Evolutionary conservation across 2,329 filamentous ascomycete species (phyloP).

Genomic region (Fusarium duplospermum): DNA sequence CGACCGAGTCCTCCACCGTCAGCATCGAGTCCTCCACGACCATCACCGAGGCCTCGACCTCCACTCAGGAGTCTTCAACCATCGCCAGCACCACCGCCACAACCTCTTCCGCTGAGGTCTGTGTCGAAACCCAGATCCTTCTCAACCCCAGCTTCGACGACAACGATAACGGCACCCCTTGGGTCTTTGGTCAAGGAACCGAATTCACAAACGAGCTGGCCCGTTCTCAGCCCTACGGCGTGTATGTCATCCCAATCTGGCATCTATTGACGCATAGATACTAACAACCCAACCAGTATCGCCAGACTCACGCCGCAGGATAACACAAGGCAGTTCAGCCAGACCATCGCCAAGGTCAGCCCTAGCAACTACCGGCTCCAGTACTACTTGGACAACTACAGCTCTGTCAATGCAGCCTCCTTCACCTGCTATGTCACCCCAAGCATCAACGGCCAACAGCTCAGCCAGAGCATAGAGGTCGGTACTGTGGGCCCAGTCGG

Average conservation of each 20-base stretch:
- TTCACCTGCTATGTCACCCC: not conserved
- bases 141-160: slow-evolving; percentile 10
- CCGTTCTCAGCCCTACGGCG: not conserved
- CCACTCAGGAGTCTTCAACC: not conserved
- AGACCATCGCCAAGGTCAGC: not conserved
- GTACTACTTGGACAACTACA: not conserved
- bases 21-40: not conserved
- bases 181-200: not conserved
- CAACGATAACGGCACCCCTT: not conserved
- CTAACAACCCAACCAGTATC: not conserved
- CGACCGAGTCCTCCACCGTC: not conserved
- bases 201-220: not conserved
- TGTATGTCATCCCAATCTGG: not conserved
- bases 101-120: not conserved
- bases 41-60: not conserved
- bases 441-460: not conserved
- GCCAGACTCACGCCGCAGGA: not conserved
- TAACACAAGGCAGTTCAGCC: not conserved
- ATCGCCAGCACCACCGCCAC: not conserved
- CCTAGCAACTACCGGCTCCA: not conserved
- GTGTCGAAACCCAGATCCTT: slow-evolving; percentile 1
- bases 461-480: not conserved
- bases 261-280: not conserved
- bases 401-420: not conserved
- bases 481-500: not conserved